Base-by-base conservation (phyloP, 768 basidiomycete species). In the Suillus americanus region DNA sequence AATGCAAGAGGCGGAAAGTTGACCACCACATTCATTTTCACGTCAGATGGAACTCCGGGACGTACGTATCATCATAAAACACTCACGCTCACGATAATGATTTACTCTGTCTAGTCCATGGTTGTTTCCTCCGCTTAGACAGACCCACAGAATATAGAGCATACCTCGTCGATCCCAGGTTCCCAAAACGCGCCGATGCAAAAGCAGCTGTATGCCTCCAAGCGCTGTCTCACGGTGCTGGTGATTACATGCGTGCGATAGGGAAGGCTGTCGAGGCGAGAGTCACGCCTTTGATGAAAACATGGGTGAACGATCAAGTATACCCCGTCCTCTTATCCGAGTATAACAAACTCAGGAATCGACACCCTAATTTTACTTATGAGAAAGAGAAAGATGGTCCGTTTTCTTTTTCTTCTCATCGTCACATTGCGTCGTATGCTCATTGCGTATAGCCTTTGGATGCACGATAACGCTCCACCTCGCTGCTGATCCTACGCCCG, bases 181-280 rank as follows among this genome's bases (percentile, higher is more conserved):
- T 91, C 67, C 68, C 79, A 2, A 88, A 85, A 68, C 85, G 85
- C 3, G 74, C 77, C 0, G 89, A 91, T 61, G 90, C 89, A n/a
- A 90, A 88, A 72, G 80, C 82, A 0, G 91, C 90, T 0, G 90
- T 85, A 3, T 86, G 83, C 65, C 73, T 92, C 28, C 77, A 85
- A 18, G 90, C 89, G 0, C 83, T 91, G 72, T 85, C 87, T 3
- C 81, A 86, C 65, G 87, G 86, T 10, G 77, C 87, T 12, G 86
- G 86, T 6, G 74, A 79, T 25, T 86, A 87, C 67, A 82, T 89
- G 51, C 85, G 83, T 20, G 71, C 74, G 5, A 72, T 87, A 40
- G 73, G 74, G 20, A 74, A 75, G 13, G 78, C 50, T 20, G 67
- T 82, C 8, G 85, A 87, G 51, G 74, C 75, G 35, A 83, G 78